Base-by-base conservation (phyloP, 2,329 filamentous ascomycete species). In the Diaporthe sp. region DNA sequence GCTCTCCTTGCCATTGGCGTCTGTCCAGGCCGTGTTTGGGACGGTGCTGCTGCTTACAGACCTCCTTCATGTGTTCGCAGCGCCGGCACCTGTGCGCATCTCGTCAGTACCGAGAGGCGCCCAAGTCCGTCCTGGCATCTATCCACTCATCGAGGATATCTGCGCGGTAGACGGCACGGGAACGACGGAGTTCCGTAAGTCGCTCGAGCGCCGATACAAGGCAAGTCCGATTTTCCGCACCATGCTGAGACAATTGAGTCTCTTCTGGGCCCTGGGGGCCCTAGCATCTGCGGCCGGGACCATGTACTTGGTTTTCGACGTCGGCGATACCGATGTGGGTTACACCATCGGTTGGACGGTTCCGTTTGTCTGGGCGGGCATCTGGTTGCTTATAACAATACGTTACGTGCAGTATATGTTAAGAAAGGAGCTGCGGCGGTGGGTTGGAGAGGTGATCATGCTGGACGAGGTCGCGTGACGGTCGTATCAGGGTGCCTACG, bases 1-100 rank as follows among this genome's bases (percentile, higher is more conserved):
- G 4, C 82, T 90, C 0, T 87, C 86, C 61, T 89, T 90, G 81
- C 88, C 88, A 17, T 85, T 87, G 0, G 85, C 88, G 4, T 81
- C 88, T 6, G 88, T 90, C 68, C 81, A 89, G 25, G 87, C 87
- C 73, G 86, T 86, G 71, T 79, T 87, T 13, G 87, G 87, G 6
- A 82, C 83, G 22, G 81, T 85, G 28, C 79, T 87, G 25, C 79
- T 84, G 8, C 75, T 86, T 22, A 83, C 86, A 4, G 85, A 84
- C 5, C 83, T 84, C 39, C 80, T 86, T 80, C 81, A 79, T 28
- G 9, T 42, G 5, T 61, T 61, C n/a, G 9, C 37, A 44, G 58
- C 4, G 28, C 13, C 37, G n/a, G 58, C 58, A 61, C 58, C 58
- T 5, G 37, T 61, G 3, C 37, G 58, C 34, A 42, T 61, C 58